These are phyloP conservation scores for Musa troglodytarum DNA, from an alignment of 176 grass and related monocot genomes.

Conservation along the genomic window DNA sequence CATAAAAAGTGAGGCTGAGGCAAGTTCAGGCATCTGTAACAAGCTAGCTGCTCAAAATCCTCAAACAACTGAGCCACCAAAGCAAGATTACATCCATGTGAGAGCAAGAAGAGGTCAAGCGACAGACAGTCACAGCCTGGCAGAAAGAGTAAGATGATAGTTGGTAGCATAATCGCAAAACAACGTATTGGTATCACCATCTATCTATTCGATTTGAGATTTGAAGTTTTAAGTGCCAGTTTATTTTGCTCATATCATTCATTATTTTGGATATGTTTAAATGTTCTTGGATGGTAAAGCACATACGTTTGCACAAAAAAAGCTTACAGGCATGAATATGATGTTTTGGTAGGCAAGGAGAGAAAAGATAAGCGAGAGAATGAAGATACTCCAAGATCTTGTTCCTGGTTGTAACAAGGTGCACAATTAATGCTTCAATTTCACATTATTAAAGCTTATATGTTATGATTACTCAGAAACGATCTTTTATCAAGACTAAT, in stretches of 20 bases:
- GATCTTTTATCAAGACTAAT: too few species aligned
- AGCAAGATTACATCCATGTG: conserved; percentile 28
- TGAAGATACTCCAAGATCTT: conserved; percentile 96
- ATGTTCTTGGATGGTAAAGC: background rate
- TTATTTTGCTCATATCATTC: background rate
- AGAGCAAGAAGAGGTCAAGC: conserved; percentile 97
- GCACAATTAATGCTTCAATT: conserved; percentile 2
- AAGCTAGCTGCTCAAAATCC: conserved; percentile 51
- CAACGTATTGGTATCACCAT: background rate
- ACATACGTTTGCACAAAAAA: background rate
- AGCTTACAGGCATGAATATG: background rate
- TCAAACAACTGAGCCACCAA: background rate
- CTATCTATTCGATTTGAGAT: background rate
- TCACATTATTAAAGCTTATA: background rate
- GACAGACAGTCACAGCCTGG: conserved; percentile 92
- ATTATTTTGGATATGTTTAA: background rate
- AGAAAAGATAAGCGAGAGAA: conserved; percentile 96
- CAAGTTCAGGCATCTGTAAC: conserved; percentile 45
- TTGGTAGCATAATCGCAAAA: too few species aligned
- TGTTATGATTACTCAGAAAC: background rate
- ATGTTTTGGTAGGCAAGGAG: conserved; percentile 56
- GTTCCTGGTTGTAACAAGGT: conserved; percentile 98
- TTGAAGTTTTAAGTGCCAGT: background rate
- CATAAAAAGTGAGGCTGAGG: conserved; percentile 49
- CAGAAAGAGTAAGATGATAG: conserved; percentile 68